Evolutionary conservation across 768 basidiomycete genomes (phyloP).

Genomic region (Rubroboletus pulcherrimus): DNA sequence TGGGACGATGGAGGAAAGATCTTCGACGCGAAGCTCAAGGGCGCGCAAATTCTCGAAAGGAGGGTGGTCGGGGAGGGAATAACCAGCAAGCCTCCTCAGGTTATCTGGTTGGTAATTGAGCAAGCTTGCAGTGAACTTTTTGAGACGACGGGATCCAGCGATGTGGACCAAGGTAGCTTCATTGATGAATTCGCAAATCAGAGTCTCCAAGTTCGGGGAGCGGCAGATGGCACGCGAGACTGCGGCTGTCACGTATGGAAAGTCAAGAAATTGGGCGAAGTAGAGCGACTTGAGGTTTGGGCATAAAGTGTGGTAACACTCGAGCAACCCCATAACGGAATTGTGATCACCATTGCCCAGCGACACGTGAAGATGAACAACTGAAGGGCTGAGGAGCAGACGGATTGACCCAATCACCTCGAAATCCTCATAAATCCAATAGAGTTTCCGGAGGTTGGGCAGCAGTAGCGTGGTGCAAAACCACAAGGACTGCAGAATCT

Average conservation of each 20-base stretch:
- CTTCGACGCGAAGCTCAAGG: neutral
- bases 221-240: slow-evolving; percentile 5
- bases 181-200: neutral
- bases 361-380: neutral
- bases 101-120: neutral
- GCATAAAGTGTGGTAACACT: slow-evolving; percentile 1
- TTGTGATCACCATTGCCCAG: neutral
- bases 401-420: neutral
- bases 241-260: neutral
- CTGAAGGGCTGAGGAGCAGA: slow-evolving; percentile 10
- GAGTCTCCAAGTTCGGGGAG: neutral
- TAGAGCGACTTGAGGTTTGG: slow-evolving; percentile 7
- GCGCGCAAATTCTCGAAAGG: slow-evolving; percentile 9
- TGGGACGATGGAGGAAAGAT: slow-evolving; percentile 7
- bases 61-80: neutral
- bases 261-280: neutral
- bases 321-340: slow-evolving; percentile 1
- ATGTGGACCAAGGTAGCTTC: slow-evolving; percentile 2
- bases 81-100: neutral
- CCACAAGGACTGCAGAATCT: slow-evolving; percentile 1
- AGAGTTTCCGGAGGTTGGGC: slow-evolving; percentile 6
- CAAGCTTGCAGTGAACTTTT: neutral
- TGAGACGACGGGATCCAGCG: neutral
- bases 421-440: neutral
- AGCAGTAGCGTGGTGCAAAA: slow-evolving; percentile 2